Percentiles rank a stretch among this genome's conserved stretches.
These are phyloP conservation scores for Diaporthe sp. DNA, from an alignment of 2,329 filamentous ascomycete species.

Conservation along the genomic window DNA sequence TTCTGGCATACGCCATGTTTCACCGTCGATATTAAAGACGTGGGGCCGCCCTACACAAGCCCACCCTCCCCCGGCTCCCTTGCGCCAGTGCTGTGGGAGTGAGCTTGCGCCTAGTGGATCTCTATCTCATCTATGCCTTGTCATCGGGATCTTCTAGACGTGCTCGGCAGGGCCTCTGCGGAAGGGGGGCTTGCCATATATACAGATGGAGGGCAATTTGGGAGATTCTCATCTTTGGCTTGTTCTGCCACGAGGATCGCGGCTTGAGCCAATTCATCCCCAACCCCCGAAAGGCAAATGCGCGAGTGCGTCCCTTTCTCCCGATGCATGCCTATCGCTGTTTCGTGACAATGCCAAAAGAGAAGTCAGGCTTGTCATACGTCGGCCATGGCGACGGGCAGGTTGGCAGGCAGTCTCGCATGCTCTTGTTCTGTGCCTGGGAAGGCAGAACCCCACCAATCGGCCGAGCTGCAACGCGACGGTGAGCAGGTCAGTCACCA, in stretches of 20 bases:
- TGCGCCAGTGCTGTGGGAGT: slow-evolving; percentile 8
- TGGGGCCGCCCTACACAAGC: slow-evolving; percentile 27
- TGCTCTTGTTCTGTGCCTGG: not conserved
- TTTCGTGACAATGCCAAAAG: not conserved
- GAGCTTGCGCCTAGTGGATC: slow-evolving; percentile 10
- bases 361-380: not conserved
- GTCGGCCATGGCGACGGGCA: not conserved
- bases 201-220: not conserved
- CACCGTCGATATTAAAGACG: slow-evolving; percentile 31
- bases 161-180: not conserved
- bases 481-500: not conserved
- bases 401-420: not conserved
- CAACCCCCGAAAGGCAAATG: not conserved
- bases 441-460: not conserved
- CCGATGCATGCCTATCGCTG: not conserved
- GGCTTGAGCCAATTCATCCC: not conserved
- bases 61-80: slow-evolving; percentile 16
- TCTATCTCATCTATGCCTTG: slow-evolving; percentile 12
- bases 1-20: slow-evolving; percentile 36
- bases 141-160: not conserved
- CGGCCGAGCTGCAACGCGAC: not conserved
- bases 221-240: not conserved
- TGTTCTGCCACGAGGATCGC: not conserved
- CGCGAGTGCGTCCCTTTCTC: not conserved
- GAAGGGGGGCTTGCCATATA: not conserved